These are phyloP conservation scores for Yamadazyma olivae DNA, from an alignment of 805 yeast species.

Conservation along the genomic window DNA sequence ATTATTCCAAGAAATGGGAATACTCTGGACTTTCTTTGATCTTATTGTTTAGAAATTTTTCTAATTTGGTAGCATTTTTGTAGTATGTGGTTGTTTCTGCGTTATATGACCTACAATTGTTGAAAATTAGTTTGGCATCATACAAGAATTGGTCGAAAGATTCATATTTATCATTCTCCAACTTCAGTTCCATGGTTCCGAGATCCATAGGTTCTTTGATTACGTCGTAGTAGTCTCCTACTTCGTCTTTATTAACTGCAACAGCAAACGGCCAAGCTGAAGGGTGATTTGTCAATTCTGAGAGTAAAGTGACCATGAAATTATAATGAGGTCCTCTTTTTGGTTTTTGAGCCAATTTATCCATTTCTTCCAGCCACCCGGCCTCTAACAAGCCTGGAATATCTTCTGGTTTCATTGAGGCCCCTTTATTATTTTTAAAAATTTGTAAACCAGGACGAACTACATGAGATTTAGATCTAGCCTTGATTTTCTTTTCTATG, in stretches of 20 bases:
- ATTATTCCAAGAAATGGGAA: slow-evolving; percentile 64
- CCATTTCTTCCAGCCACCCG: slow-evolving; percentile 99
- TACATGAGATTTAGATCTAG: slow-evolving; percentile 73
- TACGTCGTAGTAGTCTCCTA: slow-evolving; percentile 92
- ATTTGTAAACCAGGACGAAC: slow-evolving; percentile 77
- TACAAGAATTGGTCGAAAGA: slow-evolving; percentile 88
- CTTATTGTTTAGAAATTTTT: slow-evolving; percentile 79
- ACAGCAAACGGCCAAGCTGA: slow-evolving; percentile 97
- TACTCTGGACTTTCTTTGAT: slow-evolving; percentile 91
- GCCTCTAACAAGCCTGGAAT: slow-evolving; percentile 92
- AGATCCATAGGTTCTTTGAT: slow-evolving; percentile 98
- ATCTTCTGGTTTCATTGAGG: slow-evolving; percentile 60
- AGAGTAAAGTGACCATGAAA: slow-evolving; percentile 81
- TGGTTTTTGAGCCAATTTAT: slow-evolving; percentile 91
- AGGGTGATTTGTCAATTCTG: slow-evolving; percentile 90
- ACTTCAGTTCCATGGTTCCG: slow-evolving; percentile 89
- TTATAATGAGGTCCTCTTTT: slow-evolving; percentile 93
- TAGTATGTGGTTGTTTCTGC: slow-evolving; percentile 92
- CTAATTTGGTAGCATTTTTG: slow-evolving; percentile 92
- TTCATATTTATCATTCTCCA: slow-evolving; percentile 89
- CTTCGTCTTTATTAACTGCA: slow-evolving; percentile 92
- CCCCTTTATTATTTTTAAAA: slow-evolving; percentile 53
- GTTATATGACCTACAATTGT: slow-evolving; percentile 89
- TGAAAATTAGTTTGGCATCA: slow-evolving; percentile 82
- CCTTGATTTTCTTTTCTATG: slow-evolving; percentile 75